Conservation (phyloP, 129 eudicot genomes). For the Smallanthus sonchifolius region DNA sequence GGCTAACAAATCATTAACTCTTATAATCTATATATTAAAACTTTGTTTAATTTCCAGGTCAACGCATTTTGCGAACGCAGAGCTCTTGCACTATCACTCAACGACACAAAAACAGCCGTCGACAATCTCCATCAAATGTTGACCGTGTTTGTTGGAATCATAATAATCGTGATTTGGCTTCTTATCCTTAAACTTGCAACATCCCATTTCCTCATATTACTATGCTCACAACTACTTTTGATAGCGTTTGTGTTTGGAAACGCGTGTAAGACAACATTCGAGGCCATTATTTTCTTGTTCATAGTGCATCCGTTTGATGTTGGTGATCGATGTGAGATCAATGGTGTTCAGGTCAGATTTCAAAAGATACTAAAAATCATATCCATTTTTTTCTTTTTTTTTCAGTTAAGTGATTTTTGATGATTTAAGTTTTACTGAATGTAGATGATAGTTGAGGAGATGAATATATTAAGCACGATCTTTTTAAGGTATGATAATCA, state of each 20-base stretch:
- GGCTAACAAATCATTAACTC: not conserved
- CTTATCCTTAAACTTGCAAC: conserved; percentile 42
- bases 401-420: not conserved
- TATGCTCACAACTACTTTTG: conserved; percentile 47
- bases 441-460: conserved; percentile 56
- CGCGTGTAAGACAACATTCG: conserved; percentile 50
- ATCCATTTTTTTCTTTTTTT: not conserved
- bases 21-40: not conserved
- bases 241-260: conserved; percentile 52
- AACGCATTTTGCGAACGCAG: conserved; percentile 41
- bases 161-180: conserved; percentile 40
- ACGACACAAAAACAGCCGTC: conserved; percentile 56
- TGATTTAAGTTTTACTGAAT: not conserved
- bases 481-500: conserved; percentile 51
- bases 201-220: conserved; percentile 34
- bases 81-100: conserved; percentile 50
- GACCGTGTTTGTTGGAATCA: conserved; percentile 29
- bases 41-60: conserved; percentile 29
- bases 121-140: conserved; percentile 53
- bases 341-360: conserved; percentile 45
- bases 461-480: conserved; percentile 48
- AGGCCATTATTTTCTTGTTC: conserved; percentile 50
- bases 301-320: conserved; percentile 56
- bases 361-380: not conserved
- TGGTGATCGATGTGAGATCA: conserved; percentile 55